These are phyloP conservation scores for Pythium monospermum DNA, from an alignment of 352 stramenopile species.

Conservation along the genomic window DNA sequence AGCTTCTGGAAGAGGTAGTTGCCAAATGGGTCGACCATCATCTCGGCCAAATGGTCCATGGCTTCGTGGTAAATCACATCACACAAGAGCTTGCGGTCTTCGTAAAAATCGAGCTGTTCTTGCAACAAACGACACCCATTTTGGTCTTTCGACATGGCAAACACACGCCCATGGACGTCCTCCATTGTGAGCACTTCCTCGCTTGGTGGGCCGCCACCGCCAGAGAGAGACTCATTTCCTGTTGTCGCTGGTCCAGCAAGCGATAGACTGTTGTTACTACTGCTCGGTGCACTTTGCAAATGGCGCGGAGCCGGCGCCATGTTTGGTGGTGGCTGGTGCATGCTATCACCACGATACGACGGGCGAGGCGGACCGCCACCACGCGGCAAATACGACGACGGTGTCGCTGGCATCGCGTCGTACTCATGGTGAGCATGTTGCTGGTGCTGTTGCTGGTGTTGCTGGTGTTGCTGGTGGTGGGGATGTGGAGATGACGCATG, in stretches of 20 bases:
- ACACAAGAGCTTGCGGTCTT: constrained; percentile 88
- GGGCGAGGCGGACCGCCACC: neutral
- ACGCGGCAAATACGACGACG: constrained; percentile 13
- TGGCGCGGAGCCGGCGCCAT: too few relatives aligned
- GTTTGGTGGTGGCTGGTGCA: constrained; percentile 14
- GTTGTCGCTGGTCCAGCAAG: too few relatives aligned
- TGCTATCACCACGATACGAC: constrained; percentile 5
- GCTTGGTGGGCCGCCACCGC: neutral
- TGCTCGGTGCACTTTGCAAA: too few relatives aligned
- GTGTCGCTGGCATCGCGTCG: neutral
- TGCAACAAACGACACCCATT: constrained; percentile 96
- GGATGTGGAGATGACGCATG: too few relatives aligned
- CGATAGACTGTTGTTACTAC: too few relatives aligned
- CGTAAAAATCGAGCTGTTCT: constrained; percentile 91
- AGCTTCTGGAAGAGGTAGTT: constrained; percentile 99
- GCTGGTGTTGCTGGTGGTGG: constrained; percentile 9
- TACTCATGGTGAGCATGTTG: constrained; percentile 6
- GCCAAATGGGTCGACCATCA: constrained; percentile 99
- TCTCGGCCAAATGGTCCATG: constrained; percentile 93
- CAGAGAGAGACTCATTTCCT: constrained; percentile 2
- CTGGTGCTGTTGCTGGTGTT: constrained; percentile 6
- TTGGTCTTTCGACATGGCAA: constrained; percentile 94
- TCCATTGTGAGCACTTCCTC: constrained; percentile 43
- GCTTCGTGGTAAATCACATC: constrained; percentile 96
- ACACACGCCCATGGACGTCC: constrained; percentile 75